A percentile compares a stretch with the other conserved stretches of the same genome.
These are phyloP conservation scores for Phaeotremella skinneri DNA, from an alignment of 768 basidiomycete species.

Conservation along the genomic window DNA sequence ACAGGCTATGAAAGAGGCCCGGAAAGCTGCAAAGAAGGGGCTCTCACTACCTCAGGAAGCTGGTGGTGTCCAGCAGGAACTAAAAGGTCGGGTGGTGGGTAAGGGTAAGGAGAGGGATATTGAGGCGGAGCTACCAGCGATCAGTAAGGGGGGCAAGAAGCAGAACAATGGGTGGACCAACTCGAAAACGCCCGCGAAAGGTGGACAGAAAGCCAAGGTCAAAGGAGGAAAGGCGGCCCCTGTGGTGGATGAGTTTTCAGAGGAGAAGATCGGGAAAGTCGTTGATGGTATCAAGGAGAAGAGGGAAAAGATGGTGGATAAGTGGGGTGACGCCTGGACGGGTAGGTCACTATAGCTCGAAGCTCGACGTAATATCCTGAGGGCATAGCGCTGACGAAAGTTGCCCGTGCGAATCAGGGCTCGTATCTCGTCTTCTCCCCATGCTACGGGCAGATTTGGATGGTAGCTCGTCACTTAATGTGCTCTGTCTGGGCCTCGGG, in stretches of 20 bases:
- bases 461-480: not conserved
- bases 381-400: not conserved
- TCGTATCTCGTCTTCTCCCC: not conserved
- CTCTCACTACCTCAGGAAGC: not conserved
- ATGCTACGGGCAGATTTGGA: not conserved
- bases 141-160: constrained; percentile 4
- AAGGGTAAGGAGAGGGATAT: constrained; percentile 5
- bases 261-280: constrained; percentile 10
- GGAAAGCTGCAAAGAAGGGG: constrained; percentile 20
- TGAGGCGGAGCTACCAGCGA: constrained; percentile 16
- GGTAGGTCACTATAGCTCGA: constrained; percentile 26
- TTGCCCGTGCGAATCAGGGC: not conserved
- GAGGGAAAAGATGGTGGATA: constrained; percentile 30
- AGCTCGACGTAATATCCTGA: not conserved
- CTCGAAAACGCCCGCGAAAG: constrained; percentile 1
- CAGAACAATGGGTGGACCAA: constrained; percentile 5
- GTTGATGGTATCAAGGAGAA: constrained; percentile 28
- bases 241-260: not conserved
- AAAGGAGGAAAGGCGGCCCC: constrained; percentile 3
- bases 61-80: constrained; percentile 12
- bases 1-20: constrained; percentile 21
- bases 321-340: constrained; percentile 33
- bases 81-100: constrained; percentile 9
- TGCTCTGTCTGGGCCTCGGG: constrained; percentile 40
- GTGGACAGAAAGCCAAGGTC: constrained; percentile 16